Conservation (phyloP, 495 filamentous ascomycete genomes). For the Penicillium simplicissimum region DNA sequence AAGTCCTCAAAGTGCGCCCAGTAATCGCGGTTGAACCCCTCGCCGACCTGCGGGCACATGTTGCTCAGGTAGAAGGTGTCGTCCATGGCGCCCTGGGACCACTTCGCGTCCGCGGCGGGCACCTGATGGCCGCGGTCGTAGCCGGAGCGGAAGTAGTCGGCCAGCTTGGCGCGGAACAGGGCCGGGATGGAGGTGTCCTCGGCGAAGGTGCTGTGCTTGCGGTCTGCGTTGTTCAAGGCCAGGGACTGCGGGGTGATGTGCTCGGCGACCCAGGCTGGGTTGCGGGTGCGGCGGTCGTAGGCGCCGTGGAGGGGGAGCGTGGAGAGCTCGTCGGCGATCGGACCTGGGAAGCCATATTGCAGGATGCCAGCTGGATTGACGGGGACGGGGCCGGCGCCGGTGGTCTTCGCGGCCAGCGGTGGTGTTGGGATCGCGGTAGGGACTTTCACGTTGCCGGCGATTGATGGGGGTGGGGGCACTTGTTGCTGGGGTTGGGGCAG, state of each 20-base stretch:
- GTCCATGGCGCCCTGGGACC: conserved; percentile 91
- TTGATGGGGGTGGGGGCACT: conserved; percentile 40
- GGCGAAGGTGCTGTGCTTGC: conserved; percentile 76
- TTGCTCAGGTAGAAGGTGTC: conserved; percentile 89
- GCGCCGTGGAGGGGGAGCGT: conserved; percentile 74
- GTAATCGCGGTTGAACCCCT: conserved; percentile 98
- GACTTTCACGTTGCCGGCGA: conserved; percentile 23
- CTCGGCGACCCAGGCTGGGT: conserved; percentile 94
- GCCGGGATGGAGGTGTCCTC: conserved; percentile 80
- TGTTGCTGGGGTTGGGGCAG: conserved; percentile 37
- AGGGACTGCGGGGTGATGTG: conserved; percentile 95
- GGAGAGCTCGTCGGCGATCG: conserved; percentile 76
- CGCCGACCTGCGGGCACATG: conserved; percentile 97
- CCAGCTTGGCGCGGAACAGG: conserved; percentile 84
- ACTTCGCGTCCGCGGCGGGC: conserved; percentile 95
- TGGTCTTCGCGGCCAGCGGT: conserved; percentile 40
- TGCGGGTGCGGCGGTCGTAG: conserved; percentile 89
- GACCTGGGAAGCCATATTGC: conserved; percentile 96
- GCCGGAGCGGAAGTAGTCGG: conserved; percentile 90
- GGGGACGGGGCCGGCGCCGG: conserved; percentile 59
- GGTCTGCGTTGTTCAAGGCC: conserved; percentile 70
- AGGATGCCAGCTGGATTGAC: conserved; percentile 89
- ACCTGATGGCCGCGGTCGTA: conserved; percentile 77
- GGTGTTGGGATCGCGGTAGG: conserved; percentile 40
- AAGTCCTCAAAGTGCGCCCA: conserved; percentile 99